A percentile compares a stretch with the other conserved stretches of the same genome.
Evolutionary conservation across 2,329 filamentous ascomycete genomes (phyloP).

Genomic region (Nothopassalora personata): DNA sequence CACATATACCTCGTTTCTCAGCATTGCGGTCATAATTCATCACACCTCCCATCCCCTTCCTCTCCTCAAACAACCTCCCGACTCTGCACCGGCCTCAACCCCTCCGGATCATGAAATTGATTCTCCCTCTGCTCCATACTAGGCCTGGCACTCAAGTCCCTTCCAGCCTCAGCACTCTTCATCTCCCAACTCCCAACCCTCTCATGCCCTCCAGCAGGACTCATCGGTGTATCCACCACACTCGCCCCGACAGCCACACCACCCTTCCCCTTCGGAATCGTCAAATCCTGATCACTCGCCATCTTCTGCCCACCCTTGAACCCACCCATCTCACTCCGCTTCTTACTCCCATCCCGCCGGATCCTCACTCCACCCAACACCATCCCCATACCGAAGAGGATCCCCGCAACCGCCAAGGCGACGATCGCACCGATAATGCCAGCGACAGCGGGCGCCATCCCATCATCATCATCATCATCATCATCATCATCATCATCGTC

Average conservation of each 20-base stretch:
- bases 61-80: conserved; percentile 43
- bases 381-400: conserved; percentile 41
- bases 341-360: conserved; percentile 31
- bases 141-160: conserved; percentile 29
- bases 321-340: conserved; percentile 40
- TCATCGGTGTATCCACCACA: conserved; percentile 30
- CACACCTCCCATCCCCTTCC: neutral
- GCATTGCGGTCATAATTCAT: neutral
- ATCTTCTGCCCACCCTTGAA: conserved; percentile 54
- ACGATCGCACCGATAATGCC: conserved; percentile 55
- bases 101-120: conserved; percentile 32
- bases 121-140: conserved; percentile 44
- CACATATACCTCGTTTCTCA: neutral
- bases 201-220: conserved; percentile 40
- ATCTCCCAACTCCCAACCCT: conserved; percentile 56
- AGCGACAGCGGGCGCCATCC: conserved; percentile 40
- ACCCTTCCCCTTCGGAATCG: conserved; percentile 41
- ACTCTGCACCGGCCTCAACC: conserved; percentile 40
- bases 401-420: conserved; percentile 42
- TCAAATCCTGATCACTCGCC: conserved; percentile 50
- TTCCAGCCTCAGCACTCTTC: conserved; percentile 33
- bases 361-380: conserved; percentile 44
- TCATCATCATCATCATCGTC: neutral
- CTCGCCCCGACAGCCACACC: conserved; percentile 28
- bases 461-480: neutral